Evolutionary conservation across 441 rosid species (phyloP).

Genomic region (Euphorbia schlechtendalii): DNA sequence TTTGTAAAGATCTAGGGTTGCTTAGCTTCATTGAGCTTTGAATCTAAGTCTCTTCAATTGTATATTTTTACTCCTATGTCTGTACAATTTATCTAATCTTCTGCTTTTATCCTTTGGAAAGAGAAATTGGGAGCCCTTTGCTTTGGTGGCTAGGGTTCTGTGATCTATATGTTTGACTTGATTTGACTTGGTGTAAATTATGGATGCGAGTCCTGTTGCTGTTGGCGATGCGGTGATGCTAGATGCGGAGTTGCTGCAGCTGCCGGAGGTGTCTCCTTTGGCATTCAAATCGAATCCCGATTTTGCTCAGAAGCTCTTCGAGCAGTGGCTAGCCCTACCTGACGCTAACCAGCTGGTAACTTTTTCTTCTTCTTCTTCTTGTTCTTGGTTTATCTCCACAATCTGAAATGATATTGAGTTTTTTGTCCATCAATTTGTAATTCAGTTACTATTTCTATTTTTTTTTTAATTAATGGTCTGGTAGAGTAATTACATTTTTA

Average conservation of each 20-base stretch:
- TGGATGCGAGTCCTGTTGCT: constrained; percentile 43
- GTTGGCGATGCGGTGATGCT: constrained; percentile 59
- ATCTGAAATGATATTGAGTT: neutral
- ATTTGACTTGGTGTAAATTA: constrained; percentile 30
- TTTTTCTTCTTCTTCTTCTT: constrained; percentile 13
- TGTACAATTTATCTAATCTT: neutral
- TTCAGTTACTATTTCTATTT: neutral
- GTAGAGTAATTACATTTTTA: constrained; percentile 2
- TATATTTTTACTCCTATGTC: neutral
- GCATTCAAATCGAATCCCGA: constrained; percentile 61
- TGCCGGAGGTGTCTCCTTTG: constrained; percentile 68
- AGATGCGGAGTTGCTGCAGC: constrained; percentile 81
- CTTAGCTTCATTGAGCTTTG: constrained; percentile 12
- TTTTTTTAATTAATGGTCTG: neutral
- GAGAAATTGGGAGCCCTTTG: neutral
- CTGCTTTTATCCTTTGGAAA: constrained; percentile 1
- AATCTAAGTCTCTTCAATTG: constrained; percentile 18
- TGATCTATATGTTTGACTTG: constrained; percentile 21
- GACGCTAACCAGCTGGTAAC: constrained; percentile 74
- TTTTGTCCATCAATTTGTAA: neutral
- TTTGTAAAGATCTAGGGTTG: constrained; percentile 46
- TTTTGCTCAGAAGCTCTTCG: constrained; percentile 71
- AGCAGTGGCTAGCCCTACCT: constrained; percentile 95
- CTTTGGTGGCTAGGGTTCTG: constrained; percentile 21
- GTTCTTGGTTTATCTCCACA: neutral